Percentiles rank a stretch among this genome's conserved stretches.
These are phyloP conservation scores for Umbelopsis sp. DNA, from an alignment of 371 early-diverging fungal species.

Conservation along the genomic window DNA sequence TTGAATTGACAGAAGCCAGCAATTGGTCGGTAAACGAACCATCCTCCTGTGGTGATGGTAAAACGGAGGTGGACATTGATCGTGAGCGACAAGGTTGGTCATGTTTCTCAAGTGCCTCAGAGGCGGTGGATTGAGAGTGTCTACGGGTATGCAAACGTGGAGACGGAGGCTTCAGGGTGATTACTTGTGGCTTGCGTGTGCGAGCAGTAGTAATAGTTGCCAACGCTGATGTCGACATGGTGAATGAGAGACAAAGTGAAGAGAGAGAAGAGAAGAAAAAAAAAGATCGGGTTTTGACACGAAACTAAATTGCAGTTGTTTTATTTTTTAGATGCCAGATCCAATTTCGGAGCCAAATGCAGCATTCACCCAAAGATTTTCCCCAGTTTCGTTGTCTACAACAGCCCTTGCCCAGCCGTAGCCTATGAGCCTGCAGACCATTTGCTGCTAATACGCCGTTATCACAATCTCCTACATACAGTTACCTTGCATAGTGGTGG, in stretches of 20 bases:
- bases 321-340: neutral
- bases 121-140: constrained; percentile 29
- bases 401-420: neutral
- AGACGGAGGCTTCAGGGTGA: constrained; percentile 6
- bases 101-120: neutral
- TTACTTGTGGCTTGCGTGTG: constrained; percentile 5
- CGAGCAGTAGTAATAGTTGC: constrained; percentile 1
- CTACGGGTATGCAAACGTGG: constrained; percentile 20
- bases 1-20: constrained; percentile 43
- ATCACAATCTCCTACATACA: too few species aligned
- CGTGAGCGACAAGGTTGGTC: neutral
- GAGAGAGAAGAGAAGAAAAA: neutral
- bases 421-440: too few species aligned
- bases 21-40: constrained; percentile 39
- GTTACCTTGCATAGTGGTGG: too few species aligned
- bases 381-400: constrained; percentile 1
- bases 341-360: constrained; percentile 16
- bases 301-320: neutral
- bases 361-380: neutral
- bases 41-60: neutral
- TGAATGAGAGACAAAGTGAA: neutral
- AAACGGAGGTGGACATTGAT: constrained; percentile 1
- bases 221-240: constrained; percentile 14
- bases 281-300: neutral
- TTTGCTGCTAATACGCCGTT: too few species aligned